Evolutionary conservation across 2,329 filamentous ascomycete genomes (phyloP), one percentile per base, ranked within the genome.

Genomic region (Blastomyces silverae): DNA sequence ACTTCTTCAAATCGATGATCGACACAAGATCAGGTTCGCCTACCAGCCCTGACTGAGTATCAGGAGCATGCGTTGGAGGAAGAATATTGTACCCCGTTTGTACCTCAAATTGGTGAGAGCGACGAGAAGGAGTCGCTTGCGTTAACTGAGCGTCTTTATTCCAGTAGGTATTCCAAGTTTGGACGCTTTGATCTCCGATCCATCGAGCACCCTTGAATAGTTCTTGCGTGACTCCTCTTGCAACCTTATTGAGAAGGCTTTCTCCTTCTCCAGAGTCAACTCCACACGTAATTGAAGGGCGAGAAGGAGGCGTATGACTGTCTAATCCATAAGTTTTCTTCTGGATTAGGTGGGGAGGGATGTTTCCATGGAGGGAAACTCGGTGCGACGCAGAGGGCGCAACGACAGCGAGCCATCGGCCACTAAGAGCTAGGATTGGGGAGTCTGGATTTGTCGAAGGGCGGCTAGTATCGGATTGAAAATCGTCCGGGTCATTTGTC

Each of bases 121-220:
- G 76, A 7, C 75, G 74, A 13, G 59, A 71, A 66, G 25, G 70
- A 63, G 50, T 67, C 42, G 69, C 71, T 52, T 71, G 70, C 17
- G 69, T 61, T 39, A 58, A 61, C 58, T 71, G 66, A 66, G 77
- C 72, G 56, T 80, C 78, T 60, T 78, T 79, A 62, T 79, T 79
- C 79, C 80, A 82, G 68, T 82, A 82, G 65, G 73, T 80, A 65
- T 80, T 80, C 80, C 80, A 82, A 6, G 78, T 79, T 66, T 81
- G 79, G 60, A 81, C 69, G 22, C 80, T 79, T 68, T 81, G 80
- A 62, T 80, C 79, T 56, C 79, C 79, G 71, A 81, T 78, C 79
- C 79, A 82, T 67, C 77, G 77, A 46, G 79, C 80, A 34, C 79
- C 79, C 69, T 76, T 78, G 42, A 81, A 75, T 34, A 81, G 71